These are phyloP conservation scores for Trichoderma koningiopsis DNA, from an alignment of 2,329 filamentous ascomycete species.

Conservation along the genomic window DNA sequence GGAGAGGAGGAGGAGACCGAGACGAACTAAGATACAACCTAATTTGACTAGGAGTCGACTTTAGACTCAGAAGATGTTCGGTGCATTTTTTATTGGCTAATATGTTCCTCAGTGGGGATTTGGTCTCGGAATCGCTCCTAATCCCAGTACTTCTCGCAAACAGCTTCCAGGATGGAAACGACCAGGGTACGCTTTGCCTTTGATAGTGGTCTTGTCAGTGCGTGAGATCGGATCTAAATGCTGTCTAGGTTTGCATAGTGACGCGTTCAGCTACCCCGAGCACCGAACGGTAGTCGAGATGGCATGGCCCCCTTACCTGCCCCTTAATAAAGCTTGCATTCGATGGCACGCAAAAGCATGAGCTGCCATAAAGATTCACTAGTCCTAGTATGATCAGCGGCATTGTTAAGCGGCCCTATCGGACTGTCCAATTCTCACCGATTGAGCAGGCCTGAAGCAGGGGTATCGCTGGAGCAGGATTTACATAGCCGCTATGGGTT, in stretches of 20 bases:
- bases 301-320: neutral
- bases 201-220: neutral
- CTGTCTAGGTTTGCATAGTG: neutral
- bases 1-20: neutral
- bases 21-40: neutral
- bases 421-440: neutral
- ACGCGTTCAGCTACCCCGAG: neutral
- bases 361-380: neutral
- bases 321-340: slow-evolving; percentile 11
- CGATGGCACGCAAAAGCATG: neutral
- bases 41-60: neutral
- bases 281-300: neutral
- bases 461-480: neutral
- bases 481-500: neutral
- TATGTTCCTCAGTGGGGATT: neutral
- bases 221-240: neutral
- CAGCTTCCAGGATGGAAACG: neutral
- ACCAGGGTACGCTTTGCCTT: neutral
- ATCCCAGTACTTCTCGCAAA: neutral
- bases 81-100: slow-evolving; percentile 3
- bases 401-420: neutral
- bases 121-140: neutral
- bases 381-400: neutral
- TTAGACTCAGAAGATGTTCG: neutral
- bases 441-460: neutral